phyloP scores from a whole-genome alignment of 164 flowering plant species.

The Piper betle region DNA sequence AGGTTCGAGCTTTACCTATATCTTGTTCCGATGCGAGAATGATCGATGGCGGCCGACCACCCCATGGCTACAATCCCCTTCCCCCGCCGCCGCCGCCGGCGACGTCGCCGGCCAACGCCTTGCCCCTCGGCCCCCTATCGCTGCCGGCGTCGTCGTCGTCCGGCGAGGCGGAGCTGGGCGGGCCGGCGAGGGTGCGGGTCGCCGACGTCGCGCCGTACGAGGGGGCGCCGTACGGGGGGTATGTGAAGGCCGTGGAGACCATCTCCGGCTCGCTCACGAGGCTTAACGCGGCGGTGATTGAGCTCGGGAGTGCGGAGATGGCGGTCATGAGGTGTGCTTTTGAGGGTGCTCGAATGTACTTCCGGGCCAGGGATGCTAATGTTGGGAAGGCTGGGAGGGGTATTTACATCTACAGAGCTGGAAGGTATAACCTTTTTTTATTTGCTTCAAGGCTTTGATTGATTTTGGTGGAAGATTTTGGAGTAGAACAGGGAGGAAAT shows the following conservation, averaged over 20 bases:
- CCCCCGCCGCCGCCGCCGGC: too few species aligned
- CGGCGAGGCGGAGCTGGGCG: slow-evolving; percentile 14
- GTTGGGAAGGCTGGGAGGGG: slow-evolving; percentile 47
- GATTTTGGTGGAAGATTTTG: too few species aligned
- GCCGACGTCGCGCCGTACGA: slow-evolving; percentile 65
- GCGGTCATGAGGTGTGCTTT: slow-evolving; percentile 73
- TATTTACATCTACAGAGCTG: slow-evolving; percentile 68
- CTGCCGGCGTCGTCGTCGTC: slow-evolving; percentile 12
- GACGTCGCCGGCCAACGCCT: slow-evolving; percentile 16
- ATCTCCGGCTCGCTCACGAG: slow-evolving; percentile 62
- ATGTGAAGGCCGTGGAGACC: slow-evolving; percentile 59
- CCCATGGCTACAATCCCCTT: too few species aligned
- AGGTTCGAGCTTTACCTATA: too few species aligned
- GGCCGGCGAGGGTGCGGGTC: slow-evolving; percentile 39
- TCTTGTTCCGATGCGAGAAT: too few species aligned
- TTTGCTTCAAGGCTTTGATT: background rate
- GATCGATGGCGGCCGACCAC: too few species aligned
- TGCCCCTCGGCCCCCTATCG: slow-evolving; percentile 18
- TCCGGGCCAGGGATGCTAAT: slow-evolving; percentile 30
- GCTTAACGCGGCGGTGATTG: slow-evolving; percentile 75
- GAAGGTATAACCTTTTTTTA: slow-evolving; percentile 40
- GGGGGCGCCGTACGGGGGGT: slow-evolving; percentile 50
- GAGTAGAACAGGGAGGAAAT: too few species aligned
- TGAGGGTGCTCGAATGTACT: slow-evolving; percentile 54
- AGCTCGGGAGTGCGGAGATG: slow-evolving; percentile 51